Base-by-base conservation (phyloP, 2,329 filamentous ascomycete genomes). In the Ophiocordyceps polyrhachis-furcata region DNA sequence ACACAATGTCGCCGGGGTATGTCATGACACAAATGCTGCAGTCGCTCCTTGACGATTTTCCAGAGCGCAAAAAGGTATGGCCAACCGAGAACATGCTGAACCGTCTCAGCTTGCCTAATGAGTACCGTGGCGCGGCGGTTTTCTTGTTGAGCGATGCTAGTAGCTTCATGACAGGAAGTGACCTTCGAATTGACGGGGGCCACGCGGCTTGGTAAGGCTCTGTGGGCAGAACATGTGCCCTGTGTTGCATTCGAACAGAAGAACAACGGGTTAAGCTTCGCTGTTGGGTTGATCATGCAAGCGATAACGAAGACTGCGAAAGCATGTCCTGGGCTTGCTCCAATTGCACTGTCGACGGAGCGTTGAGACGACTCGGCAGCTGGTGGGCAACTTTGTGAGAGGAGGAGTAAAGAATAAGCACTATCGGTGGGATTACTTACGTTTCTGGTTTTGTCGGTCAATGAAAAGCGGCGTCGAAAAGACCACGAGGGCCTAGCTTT, bases 1-100 rank as follows among this genome's bases (percentile, higher is more conserved):
- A 91, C 64, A 86, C 81, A 14, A 74, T 91, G 49, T 85, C 79
- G 19, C 83, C 84, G 0, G 83, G 84, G 9, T 86, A 87, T 58
- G 85, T 87, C 55, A 73, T 82, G 20, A 87, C 83, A 2, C 76
- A 81, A 20, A 93, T 94, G 87, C 83, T 89, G 1, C 75, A 84
- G 57, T 73, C 75, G 47, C 72, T 93, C 29, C 91, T 94, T 55
- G 70, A 78, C 50, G 70, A 81, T 50, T 83, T 75, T 51, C 86
- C 86, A 0, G 82, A 87, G 54, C 69, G 74, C 44, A 65, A 65
- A 49, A 61, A 60, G 23, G 72, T 79, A 48, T 93, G 87, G 87
- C 76, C 83, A 15, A 80, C 72, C 53, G 79, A 89, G 62, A 93
- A 93, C 62, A 91, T 93, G 85, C 68, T 93, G 44, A 77, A 73